These are phyloP conservation scores for Calonectria naviculata DNA, from an alignment of 2,329 filamentous ascomycete genomes.

Conservation along the genomic window DNA sequence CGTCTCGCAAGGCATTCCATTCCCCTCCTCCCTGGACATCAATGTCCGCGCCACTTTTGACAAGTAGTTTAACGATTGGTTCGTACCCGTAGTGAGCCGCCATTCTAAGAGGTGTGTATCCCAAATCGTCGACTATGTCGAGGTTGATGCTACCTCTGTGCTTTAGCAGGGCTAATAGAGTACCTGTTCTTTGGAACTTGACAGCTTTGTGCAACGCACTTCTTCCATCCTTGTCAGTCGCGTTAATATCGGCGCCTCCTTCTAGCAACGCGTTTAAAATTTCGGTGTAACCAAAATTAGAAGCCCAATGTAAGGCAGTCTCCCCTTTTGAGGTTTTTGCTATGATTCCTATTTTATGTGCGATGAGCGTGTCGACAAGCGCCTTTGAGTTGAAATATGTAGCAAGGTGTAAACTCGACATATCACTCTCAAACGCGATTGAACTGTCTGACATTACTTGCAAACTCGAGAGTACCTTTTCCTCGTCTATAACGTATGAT, in stretches of 20 bases:
- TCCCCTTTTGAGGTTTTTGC: neutral
- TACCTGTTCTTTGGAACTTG: neutral
- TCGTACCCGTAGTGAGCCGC: neutral
- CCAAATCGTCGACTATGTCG: neutral
- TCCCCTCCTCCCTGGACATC: neutral
- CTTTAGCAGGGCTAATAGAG: neutral
- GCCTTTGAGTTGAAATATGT: neutral
- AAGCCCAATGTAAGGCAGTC: neutral
- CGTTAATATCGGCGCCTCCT: neutral
- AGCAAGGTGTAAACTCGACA: neutral
- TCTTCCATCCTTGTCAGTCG: neutral
- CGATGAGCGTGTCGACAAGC: neutral
- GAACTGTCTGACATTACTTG: neutral
- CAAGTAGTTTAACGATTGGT: neutral
- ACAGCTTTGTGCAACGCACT: conserved; percentile 1
- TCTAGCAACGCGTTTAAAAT: neutral
- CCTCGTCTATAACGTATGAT: neutral
- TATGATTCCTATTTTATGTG: neutral
- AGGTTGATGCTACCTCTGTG: neutral
- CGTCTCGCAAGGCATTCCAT: conserved; percentile 4
- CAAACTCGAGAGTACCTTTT: neutral
- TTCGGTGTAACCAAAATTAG: neutral
- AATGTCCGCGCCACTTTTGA: neutral
- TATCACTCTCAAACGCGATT: neutral
- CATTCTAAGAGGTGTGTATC: neutral